Evolutionary conservation across 306 rosid species (phyloP).

Genomic region (Castanospermum australe): DNA sequence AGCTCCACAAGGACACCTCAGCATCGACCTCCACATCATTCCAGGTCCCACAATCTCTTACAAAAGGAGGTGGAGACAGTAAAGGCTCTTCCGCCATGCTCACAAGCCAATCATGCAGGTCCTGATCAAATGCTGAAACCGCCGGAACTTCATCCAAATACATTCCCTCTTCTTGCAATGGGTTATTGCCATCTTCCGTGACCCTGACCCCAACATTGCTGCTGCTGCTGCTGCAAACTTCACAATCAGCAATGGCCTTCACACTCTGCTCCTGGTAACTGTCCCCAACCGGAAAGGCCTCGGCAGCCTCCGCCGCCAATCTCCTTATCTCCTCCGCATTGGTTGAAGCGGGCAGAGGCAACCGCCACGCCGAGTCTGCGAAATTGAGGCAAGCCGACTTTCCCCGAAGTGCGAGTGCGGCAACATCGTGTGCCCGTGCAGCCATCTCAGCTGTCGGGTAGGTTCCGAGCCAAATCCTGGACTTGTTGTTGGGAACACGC

Average conservation of each 20-base stretch:
- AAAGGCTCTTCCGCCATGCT: constrained; percentile 60
- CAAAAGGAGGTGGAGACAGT: constrained; percentile 39
- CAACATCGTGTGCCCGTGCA: constrained; percentile 91
- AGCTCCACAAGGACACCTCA: constrained; percentile 55
- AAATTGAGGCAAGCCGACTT: constrained; percentile 73
- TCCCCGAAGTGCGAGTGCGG: constrained; percentile 58
- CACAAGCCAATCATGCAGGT: constrained; percentile 43
- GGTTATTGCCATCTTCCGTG: not conserved
- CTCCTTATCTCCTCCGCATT: constrained; percentile 48
- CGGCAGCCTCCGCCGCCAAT: constrained; percentile 72
- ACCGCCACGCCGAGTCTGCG: constrained; percentile 72
- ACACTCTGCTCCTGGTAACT: not conserved
- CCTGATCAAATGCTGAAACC: constrained; percentile 22
- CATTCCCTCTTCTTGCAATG: not conserved
- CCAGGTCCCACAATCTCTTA: not conserved
- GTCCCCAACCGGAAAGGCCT: constrained; percentile 31
- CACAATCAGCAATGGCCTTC: not conserved
- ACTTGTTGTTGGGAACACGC: constrained; percentile 63
- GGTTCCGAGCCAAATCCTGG: constrained; percentile 87
- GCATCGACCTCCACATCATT: constrained; percentile 26
- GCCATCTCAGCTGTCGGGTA: constrained; percentile 86
- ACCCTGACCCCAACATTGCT: not conserved
- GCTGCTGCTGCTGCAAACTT: constrained; percentile 23
- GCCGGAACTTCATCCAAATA: constrained; percentile 39
- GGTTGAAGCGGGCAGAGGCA: constrained; percentile 42